Conservation (phyloP, 2,329 filamentous ascomycete species). For the Arachnomyces sp. region DNA sequence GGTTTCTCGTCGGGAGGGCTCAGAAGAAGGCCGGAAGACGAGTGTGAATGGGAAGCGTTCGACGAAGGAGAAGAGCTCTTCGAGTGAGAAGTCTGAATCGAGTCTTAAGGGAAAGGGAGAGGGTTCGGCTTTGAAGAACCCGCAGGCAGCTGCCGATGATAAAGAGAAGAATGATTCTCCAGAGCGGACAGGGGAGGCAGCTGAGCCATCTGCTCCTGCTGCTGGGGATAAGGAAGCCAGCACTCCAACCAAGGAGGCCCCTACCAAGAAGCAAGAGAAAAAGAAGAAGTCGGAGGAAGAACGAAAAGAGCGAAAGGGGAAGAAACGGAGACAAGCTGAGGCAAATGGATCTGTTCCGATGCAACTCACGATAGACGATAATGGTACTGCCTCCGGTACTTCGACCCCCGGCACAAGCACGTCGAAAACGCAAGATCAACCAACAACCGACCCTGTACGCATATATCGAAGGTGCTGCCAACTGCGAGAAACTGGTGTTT, state of each 20-base stretch:
- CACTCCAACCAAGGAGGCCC: constrained; percentile 33
- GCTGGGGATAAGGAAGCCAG: constrained; percentile 17
- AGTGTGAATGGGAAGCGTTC: too few species aligned
- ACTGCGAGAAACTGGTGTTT: constrained; percentile 79
- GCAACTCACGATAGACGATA: constrained; percentile 64
- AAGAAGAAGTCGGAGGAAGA: constrained; percentile 93
- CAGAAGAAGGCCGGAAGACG: constrained; percentile 32
- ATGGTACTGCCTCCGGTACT: constrained; percentile 23
- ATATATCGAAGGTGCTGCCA: constrained; percentile 95
- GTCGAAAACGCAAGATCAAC: constrained; percentile 53
- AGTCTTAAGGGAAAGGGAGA: constrained; percentile 62
- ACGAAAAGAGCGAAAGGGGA: constrained; percentile 83
- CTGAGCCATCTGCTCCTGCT: neutral
- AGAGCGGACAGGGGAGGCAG: constrained; percentile 18
- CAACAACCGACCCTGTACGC: constrained; percentile 81
- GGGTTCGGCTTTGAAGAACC: constrained; percentile 62
- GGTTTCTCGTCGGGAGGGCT: constrained; percentile 66
- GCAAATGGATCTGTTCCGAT: constrained; percentile 80
- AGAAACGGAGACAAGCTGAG: constrained; percentile 73
- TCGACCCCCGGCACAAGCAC: constrained; percentile 20
- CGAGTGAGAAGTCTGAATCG: constrained; percentile 36
- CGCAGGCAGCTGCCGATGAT: constrained; percentile 47
- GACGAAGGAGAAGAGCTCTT: too few species aligned
- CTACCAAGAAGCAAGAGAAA: constrained; percentile 78
- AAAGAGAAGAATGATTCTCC: constrained; percentile 44